phyloP scores from a whole-genome alignment of 495 filamentous ascomycete genomes.

The Thermothielavioides terrestris region DNA sequence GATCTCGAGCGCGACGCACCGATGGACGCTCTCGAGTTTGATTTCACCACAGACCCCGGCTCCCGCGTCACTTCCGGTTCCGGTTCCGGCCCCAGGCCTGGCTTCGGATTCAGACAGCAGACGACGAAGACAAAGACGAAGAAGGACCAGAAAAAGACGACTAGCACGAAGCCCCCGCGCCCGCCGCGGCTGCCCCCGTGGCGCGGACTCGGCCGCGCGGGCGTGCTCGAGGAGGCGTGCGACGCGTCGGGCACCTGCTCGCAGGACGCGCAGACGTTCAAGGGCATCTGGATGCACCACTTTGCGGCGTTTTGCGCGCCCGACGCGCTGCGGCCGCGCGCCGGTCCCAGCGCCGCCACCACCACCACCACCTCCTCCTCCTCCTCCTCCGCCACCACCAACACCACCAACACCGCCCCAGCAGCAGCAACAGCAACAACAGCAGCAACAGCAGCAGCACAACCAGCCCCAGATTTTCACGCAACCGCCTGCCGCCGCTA shows the following conservation, averaged over 20 bases:
- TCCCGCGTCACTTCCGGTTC: too few species aligned
- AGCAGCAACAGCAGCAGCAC: too few species aligned
- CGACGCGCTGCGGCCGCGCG: slow-evolving; percentile 26
- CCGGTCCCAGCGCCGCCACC: slow-evolving; percentile 11
- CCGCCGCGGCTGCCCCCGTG: slow-evolving; percentile 45
- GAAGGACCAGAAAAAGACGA: not conserved
- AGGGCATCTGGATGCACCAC: slow-evolving; percentile 91
- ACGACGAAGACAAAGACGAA: not conserved
- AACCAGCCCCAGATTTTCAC: too few species aligned
- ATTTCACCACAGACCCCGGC: too few species aligned
- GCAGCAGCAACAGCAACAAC: too few species aligned
- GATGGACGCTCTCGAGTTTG: slow-evolving; percentile 25
- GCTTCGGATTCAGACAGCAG: slow-evolving; percentile 8
- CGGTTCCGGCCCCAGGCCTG: too few species aligned
- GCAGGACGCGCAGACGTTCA: slow-evolving; percentile 88
- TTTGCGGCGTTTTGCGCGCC: slow-evolving; percentile 70
- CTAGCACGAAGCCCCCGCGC: too few species aligned
- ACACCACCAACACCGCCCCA: too few species aligned
- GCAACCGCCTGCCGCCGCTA: slow-evolving; percentile 53
- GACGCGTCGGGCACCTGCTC: slow-evolving; percentile 67
- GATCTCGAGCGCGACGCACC: slow-evolving; percentile 28
- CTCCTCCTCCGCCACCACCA: too few species aligned
- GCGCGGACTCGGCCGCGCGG: slow-evolving; percentile 66
- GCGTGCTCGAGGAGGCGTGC: slow-evolving; percentile 79
- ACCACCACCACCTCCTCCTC: too few species aligned